Percentiles rank a stretch among this genome's conserved stretches.
phyloP scores from a whole-genome alignment of 352 stramenopile species.

The Phytopythium sindhum region DNA sequence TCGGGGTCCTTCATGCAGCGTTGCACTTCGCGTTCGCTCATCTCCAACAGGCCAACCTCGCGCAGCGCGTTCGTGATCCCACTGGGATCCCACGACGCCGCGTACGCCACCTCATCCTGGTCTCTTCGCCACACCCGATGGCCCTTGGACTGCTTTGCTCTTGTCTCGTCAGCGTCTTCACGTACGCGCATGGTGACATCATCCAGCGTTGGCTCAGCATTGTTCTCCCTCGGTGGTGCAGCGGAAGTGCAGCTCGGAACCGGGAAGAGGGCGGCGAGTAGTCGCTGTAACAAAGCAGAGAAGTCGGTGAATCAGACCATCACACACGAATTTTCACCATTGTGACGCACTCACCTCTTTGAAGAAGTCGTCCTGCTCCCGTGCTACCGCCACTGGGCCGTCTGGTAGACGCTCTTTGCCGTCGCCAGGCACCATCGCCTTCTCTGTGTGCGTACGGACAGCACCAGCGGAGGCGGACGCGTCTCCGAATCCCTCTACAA shows the following conservation, averaged over 20 bases:
- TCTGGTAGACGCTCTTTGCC: not conserved
- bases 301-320: not conserved
- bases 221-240: not conserved
- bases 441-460: not conserved
- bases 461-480: not conserved
- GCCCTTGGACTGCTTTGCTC: not conserved
- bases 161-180: not conserved
- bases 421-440: not conserved
- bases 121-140: conserved; percentile 6
- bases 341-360: conserved; percentile 29
- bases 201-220: not conserved
- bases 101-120: conserved; percentile 4
- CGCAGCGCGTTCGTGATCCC: conserved; percentile 27
- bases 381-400: not conserved
- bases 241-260: not conserved
- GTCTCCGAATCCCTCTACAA: not conserved
- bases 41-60: conserved; percentile 52
- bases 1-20: conserved; percentile 20
- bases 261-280: conserved; percentile 25
- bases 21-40: conserved; percentile 16
- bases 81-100: conserved; percentile 22
- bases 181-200: no score
- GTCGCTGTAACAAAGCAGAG: conserved; percentile 17
- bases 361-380: conserved; percentile 36
- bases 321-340: not conserved